Percentiles rank a stretch among this genome's conserved stretches.
Evolutionary conservation across 192 early-diverging fungal genomes (phyloP).

Genomic region (Coemansia asiatica): DNA sequence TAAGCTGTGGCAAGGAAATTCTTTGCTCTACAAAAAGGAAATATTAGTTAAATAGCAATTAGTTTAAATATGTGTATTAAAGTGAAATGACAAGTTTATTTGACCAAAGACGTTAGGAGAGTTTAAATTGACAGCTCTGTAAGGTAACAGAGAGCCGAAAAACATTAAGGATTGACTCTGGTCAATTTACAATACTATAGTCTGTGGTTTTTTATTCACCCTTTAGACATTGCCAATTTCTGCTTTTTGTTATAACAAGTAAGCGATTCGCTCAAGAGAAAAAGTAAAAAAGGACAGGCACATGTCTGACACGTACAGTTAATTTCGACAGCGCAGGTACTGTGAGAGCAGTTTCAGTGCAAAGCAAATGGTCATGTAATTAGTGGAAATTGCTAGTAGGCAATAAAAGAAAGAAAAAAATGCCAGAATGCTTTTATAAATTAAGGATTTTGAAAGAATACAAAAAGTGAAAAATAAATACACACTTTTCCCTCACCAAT

Average conservation of each 20-base stretch:
- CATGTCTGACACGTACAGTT: neutral
- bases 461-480: slow-evolving; percentile 1
- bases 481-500: neutral
- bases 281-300: neutral
- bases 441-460: neutral
- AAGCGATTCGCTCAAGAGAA: neutral
- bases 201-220: too few relatives aligned
- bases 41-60: neutral
- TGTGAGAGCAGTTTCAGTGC: neutral
- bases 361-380: neutral
- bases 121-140: too few relatives aligned
- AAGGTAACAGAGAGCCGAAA: too few relatives aligned
- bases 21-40: neutral
- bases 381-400: too few relatives aligned
- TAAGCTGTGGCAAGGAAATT: neutral
- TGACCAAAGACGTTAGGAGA: too few relatives aligned
- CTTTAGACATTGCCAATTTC: too few relatives aligned
- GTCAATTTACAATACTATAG: too few relatives aligned
- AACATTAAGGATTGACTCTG: too few relatives aligned
- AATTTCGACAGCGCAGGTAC: neutral
- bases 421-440: too few relatives aligned
- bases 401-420: too few relatives aligned
- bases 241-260: neutral
- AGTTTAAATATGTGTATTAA: too few relatives aligned
- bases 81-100: too few relatives aligned